A percentile compares a stretch with the other conserved stretches of the same genome.
Conservation (phyloP, 805 yeast genomes). For the Yarrowia deformans region DNA sequence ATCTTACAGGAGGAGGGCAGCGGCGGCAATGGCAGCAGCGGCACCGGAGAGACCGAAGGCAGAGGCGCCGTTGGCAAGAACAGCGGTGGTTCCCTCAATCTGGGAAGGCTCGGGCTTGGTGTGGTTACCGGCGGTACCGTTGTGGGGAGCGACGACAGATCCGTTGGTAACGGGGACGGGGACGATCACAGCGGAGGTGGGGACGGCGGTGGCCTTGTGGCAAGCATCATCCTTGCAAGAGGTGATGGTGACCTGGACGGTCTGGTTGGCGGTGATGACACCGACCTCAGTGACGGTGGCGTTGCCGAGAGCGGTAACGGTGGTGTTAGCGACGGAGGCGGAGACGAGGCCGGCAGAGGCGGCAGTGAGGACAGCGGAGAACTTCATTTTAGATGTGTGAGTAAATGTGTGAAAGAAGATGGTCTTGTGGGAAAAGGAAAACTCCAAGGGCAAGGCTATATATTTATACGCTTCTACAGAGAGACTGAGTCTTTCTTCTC, state of each 20-base stretch:
- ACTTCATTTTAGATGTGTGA: conserved; percentile 27
- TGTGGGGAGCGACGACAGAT: background rate
- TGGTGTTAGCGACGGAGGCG: background rate
- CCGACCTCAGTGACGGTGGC: conserved; percentile 32
- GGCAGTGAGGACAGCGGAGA: conserved; percentile 28
- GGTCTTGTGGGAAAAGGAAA: background rate
- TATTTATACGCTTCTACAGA: background rate
- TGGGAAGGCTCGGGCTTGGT: conserved; percentile 36
- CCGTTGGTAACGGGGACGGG: conserved; percentile 31
- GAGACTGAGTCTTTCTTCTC: background rate
- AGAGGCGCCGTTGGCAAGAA: conserved; percentile 23
- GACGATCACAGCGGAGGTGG: conserved; percentile 2
- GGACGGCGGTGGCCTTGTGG: conserved; percentile 15
- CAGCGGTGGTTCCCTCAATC: conserved; percentile 1
- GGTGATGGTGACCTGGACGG: conserved; percentile 37
- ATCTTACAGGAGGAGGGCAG: conserved; percentile 31
- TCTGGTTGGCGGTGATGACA: conserved; percentile 31
- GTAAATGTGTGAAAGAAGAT: background rate
- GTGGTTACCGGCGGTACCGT: conserved; percentile 25
- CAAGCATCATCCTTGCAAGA: conserved; percentile 23
- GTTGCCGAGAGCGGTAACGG: background rate
- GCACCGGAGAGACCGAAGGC: conserved; percentile 21
- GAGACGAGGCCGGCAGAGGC: conserved; percentile 18
- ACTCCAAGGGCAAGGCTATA: background rate
- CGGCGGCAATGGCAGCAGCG: conserved; percentile 28